Percentiles rank a stretch among this genome's conserved stretches.
Evolutionary conservation across 73 alveolate species (phyloP).

Genomic region (Uronychia setigera): DNA sequence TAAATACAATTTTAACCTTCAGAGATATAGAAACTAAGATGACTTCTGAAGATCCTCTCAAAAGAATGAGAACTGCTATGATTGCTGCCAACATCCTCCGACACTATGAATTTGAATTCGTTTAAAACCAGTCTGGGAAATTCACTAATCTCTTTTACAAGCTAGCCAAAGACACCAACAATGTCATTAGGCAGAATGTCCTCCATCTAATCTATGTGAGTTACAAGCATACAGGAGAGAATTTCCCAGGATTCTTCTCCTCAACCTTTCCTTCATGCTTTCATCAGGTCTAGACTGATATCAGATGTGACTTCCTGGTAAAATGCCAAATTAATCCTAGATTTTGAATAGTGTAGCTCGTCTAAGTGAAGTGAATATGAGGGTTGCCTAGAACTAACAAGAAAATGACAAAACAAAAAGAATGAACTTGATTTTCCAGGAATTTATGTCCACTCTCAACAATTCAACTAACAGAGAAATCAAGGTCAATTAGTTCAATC

Average conservation of each 20-base stretch:
- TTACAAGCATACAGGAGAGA: background rate
- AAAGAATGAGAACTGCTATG: background rate
- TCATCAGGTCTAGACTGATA: slow-evolving; percentile 22
- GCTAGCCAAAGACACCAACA: background rate
- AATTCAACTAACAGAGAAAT: background rate
- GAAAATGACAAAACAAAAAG: background rate
- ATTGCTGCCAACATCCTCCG: slow-evolving; percentile 1
- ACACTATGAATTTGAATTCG: background rate
- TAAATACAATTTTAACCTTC: background rate
- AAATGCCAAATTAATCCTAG: background rate
- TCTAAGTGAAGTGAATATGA: background rate
- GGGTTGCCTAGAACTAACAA: background rate
- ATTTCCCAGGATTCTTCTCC: slow-evolving; percentile 3
- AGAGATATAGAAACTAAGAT: background rate
- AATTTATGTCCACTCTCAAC: background rate
- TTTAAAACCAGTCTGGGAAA: background rate
- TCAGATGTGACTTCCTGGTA: background rate
- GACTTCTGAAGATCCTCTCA: background rate
- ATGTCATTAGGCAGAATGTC: background rate
- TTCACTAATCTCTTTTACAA: background rate
- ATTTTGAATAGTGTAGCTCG: background rate
- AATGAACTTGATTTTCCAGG: background rate
- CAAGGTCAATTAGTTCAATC: background rate
- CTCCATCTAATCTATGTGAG: background rate
- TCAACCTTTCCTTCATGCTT: background rate